Evolutionary conservation across 257 asterid species (phyloP), one percentile per base, ranked within the genome.

Genomic region (Ophiorrhiza pumila): DNA sequence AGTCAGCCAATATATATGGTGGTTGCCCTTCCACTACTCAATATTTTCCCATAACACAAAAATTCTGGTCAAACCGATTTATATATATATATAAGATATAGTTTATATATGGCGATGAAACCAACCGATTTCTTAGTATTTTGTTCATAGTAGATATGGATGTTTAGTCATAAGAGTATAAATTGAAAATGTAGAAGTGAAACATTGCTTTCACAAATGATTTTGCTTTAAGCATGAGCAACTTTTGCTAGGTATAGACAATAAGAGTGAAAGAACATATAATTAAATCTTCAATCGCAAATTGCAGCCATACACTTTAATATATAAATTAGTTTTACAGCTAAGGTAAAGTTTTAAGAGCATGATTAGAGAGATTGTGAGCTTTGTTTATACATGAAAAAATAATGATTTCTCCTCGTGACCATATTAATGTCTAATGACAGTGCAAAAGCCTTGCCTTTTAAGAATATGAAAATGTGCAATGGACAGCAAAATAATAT

Each of bases 181-280:
- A 46, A 52, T 31, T 69, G 70, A 68, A 65, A 68, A n/a, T n/a
- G 68, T 27, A 55, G 62, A 76, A 64, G 79, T 67, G 47, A 76
- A 78, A 69, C 53, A 63, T 72, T 85, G 84, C 79, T 83, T 79
- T 84, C 74, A 61, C 27, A 46, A 42, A 71, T 72, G 82, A 81
- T 84, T 86, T 68, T 85, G 87, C 91, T 88, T 88, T 77, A 91
- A 87, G 95, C 87, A 76, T 76, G 65, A 79, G 77, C 81, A 76
- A 67, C 47, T 82, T 49, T 79, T 78, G 87, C 74, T 85, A 80
- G 87, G 86, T 75, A 67, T 61, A 73, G 49, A 29, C 34, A n/a
- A n/a, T n/a, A n/a, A n/a, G n/a, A n/a, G n/a, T 65, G 31, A 76
- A 77, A 77, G 68, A 25, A 76, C 76, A 50, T 61, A 59, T 32